Base-by-base conservation (phyloP, 176 grass and related monocot species). In the Puccinellia tenuiflora region DNA sequence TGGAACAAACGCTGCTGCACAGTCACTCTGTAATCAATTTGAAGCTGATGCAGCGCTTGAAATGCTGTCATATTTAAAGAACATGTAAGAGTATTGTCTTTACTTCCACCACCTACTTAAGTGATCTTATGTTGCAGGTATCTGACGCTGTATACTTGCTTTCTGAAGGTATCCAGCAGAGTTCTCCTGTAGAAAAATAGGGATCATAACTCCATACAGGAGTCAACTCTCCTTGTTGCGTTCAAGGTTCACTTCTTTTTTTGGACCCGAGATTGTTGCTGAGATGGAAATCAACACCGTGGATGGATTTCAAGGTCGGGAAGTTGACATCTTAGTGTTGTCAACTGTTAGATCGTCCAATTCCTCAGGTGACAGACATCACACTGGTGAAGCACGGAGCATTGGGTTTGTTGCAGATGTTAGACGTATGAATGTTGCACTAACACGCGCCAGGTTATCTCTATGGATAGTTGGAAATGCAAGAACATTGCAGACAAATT, bases 331-430 rank as follows among this genome's bases (percentile, higher is more conserved):
- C 56, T 84, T 98, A 72, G 40, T 98, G 29, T 82, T 98, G 62
- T 98, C 92, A 84, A 98, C 96, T 79, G 96, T 98, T 79, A 95
- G 96, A 82, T 91, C 96, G 71, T 98, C 90, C 8, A 79, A 77
- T 81, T 93, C 83, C 42, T 82, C 78, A 64, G 83, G 53, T 73
- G 67, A 69, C 26, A 77, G 68, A 57, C 56, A 77, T 73, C 71
- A 25, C 48, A 79, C 57, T 85, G 67, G 79, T 86, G 79, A 86
- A 83, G 66, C 89, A 80, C 76, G 76, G 63, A 80, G 90, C 79
- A 98, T 98, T 88, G 96, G 96, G 39, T 98, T 98, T 82, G 92
- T 98, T 85, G 96, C 96, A 73, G 96, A 98, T 85, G 92, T 95
- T 38, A 98, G 96, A 72, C 88, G 96, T 46, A 98, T 98, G 96